Conservation (phyloP, 2,329 filamentous ascomycete species). For the Sporothrix globosa region DNA sequence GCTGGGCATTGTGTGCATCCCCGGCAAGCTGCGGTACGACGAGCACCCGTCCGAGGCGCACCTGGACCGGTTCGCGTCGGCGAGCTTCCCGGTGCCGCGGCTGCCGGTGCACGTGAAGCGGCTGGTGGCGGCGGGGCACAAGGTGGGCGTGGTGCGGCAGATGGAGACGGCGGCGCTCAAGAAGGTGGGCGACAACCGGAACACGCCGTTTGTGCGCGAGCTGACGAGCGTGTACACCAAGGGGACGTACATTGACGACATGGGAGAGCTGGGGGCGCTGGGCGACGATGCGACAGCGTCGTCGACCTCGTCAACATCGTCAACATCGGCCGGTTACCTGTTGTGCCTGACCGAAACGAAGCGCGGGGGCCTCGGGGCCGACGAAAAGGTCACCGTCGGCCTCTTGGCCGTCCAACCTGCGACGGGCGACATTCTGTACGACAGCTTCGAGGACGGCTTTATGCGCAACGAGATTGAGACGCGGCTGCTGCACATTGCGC, state of each 20-base stretch:
- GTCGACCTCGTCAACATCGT: constrained; percentile 42
- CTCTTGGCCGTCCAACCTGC: constrained; percentile 93
- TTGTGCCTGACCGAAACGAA: constrained; percentile 88
- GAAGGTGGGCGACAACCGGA: constrained; percentile 91
- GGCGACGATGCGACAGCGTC: constrained; percentile 39
- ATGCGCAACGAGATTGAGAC: constrained; percentile 98
- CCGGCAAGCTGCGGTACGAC: constrained; percentile 91
- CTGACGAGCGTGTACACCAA: constrained; percentile 98
- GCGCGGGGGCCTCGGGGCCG: constrained; percentile 65
- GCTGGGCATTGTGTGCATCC: constrained; percentile 93
- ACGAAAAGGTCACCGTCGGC: constrained; percentile 91
- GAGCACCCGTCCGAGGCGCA: constrained; percentile 94
- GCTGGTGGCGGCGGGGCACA: constrained; percentile 87
- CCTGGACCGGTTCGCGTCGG: constrained; percentile 87
- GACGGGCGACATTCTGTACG: constrained; percentile 94
- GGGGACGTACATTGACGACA: constrained; percentile 94
- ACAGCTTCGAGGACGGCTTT: constrained; percentile 95
- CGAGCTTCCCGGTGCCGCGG: constrained; percentile 90
- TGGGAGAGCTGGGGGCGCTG: constrained; percentile 71
- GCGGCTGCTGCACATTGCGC: constrained; percentile 89
- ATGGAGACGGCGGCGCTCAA: constrained; percentile 95
- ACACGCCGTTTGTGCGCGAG: constrained; percentile 87
- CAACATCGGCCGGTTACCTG: constrained; percentile 74
- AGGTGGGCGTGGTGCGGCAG: constrained; percentile 93
- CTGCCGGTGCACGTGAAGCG: constrained; percentile 93